Evolutionary conservation across 768 basidiomycete genomes (phyloP).

Genomic region (Coprinopsis strossmayeri): DNA sequence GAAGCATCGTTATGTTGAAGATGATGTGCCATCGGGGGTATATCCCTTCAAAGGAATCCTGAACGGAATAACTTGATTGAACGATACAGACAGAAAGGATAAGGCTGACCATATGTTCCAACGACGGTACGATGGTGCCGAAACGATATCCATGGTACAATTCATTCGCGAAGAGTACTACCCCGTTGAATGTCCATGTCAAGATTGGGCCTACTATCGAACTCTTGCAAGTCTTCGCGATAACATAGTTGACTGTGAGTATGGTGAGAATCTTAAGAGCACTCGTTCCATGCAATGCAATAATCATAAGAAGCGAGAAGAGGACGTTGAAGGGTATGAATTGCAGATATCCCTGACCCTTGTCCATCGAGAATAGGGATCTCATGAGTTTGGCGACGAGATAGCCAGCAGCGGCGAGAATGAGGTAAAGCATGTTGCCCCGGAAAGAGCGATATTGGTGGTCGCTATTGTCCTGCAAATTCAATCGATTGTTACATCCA

Average conservation of each 20-base stretch:
- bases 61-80: conserved; percentile 5
- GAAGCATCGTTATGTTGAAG: conserved; percentile 96
- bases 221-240: conserved; percentile 41
- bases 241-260: conserved; percentile 58
- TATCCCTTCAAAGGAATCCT: conserved; percentile 68
- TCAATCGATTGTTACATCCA: conserved; percentile 4
- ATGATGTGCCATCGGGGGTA: conserved; percentile 90
- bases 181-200: conserved; percentile 76
- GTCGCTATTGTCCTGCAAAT: conserved; percentile 82
- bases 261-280: conserved; percentile 72
- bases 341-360: conserved; percentile 18
- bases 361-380: conserved; percentile 21
- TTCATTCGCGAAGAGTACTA: conserved; percentile 74
- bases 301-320: conserved; percentile 59
- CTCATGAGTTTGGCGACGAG: conserved; percentile 51
- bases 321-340: conserved; percentile 52
- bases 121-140: conserved; percentile 41
- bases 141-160: conserved; percentile 68
- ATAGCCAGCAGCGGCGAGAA: conserved; percentile 41
- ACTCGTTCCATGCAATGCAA: conserved; percentile 77
- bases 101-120: conserved; percentile 58
- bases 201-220: conserved; percentile 42
- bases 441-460: conserved; percentile 87
- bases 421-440: conserved; percentile 63
- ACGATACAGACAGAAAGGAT: neutral